phyloP scores from a whole-genome alignment of 257 asterid genomes.

The Schizonepeta tenuifolia region DNA sequence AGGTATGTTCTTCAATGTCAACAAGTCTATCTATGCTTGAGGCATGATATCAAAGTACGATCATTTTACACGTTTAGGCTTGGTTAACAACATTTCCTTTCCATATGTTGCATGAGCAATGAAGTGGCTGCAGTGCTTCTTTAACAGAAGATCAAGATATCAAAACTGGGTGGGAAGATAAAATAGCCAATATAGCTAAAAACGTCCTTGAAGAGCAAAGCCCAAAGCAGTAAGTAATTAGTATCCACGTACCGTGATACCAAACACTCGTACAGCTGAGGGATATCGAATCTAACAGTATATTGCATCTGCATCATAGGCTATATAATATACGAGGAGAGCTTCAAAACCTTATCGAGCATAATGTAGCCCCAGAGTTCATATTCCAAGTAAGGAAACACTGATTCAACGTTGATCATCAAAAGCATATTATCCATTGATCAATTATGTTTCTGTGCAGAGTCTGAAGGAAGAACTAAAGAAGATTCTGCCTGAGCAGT shows the following conservation, averaged over 20 bases:
- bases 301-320: slow-evolving; percentile 42
- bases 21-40: slow-evolving; percentile 12
- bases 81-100: slow-evolving; percentile 23
- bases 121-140: slow-evolving; percentile 47
- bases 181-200: slow-evolving; percentile 69
- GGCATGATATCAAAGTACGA: slow-evolving; percentile 7
- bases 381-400: slow-evolving; percentile 61
- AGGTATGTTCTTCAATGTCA: slow-evolving; percentile 45
- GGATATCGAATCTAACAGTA: slow-evolving; percentile 25
- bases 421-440: slow-evolving; percentile 25
- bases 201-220: slow-evolving; percentile 78
- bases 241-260: neutral
- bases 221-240: slow-evolving; percentile 75
- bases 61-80: slow-evolving; percentile 13
- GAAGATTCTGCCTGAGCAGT: slow-evolving; percentile 56
- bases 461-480: slow-evolving; percentile 66
- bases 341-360: slow-evolving; percentile 81
- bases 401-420: slow-evolving; percentile 17
- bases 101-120: slow-evolving; percentile 29
- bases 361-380: slow-evolving; percentile 76
- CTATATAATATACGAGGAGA: slow-evolving; percentile 72
- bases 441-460: slow-evolving; percentile 42
- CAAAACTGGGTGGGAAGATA: slow-evolving; percentile 88
- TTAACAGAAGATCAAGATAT: slow-evolving; percentile 65
- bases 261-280: slow-evolving; percentile 1